Evolutionary conservation across 352 stramenopile species (phyloP).

Genomic region (Proteromonas lacertae): DNA sequence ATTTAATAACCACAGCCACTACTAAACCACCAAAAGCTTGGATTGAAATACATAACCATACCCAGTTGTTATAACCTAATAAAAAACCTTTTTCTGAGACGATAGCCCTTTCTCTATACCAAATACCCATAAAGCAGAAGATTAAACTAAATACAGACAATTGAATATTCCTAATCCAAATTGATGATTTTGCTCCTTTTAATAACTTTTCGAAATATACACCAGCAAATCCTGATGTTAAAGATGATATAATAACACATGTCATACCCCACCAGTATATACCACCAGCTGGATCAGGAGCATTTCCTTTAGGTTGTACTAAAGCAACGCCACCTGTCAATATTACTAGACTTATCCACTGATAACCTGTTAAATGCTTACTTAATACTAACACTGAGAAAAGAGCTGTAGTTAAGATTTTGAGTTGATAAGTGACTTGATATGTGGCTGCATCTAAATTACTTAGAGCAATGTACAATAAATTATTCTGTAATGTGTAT

Average conservation of each 20-base stretch:
- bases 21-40: constrained; percentile 30
- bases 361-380: constrained; percentile 15
- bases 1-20: constrained; percentile 55
- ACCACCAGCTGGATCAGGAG: too few relatives aligned
- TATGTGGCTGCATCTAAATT: constrained; percentile 48
- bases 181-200: constrained; percentile 25
- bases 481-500: constrained; percentile 56
- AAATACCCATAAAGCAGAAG: constrained; percentile 22
- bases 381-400: constrained; percentile 42
- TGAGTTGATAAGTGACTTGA: constrained; percentile 35
- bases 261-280: too few relatives aligned
- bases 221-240: constrained; percentile 29
- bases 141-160: constrained; percentile 37
- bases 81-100: constrained; percentile 35
- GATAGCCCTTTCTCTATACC: constrained; percentile 20
- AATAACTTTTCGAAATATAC: too few relatives aligned
- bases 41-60: constrained; percentile 4
- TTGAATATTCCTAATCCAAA: constrained; percentile 58
- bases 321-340: constrained; percentile 17
- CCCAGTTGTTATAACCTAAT: constrained; percentile 13
- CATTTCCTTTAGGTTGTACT: background rate
- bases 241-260: too few relatives aligned
- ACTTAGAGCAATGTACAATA: constrained; percentile 39
- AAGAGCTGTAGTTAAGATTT: constrained; percentile 48
- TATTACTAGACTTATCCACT: constrained; percentile 34